A percentile compares a stretch with the other conserved stretches of the same genome.
Conservation (phyloP, 2,329 filamentous ascomycete species). For the Colletotrichum limetticola region DNA sequence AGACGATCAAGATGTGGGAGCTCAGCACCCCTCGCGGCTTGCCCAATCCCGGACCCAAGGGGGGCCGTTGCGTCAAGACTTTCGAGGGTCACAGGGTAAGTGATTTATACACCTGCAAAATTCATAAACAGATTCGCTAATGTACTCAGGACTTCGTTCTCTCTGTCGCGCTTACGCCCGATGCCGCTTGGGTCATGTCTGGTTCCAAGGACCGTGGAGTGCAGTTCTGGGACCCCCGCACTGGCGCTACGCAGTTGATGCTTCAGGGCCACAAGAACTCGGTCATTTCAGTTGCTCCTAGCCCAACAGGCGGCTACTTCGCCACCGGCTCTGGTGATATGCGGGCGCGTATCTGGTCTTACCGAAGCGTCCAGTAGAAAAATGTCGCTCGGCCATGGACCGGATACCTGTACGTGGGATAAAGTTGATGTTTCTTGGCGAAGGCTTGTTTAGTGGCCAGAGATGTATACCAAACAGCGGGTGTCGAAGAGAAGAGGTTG, state of each 20-base stretch:
- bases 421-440: not conserved
- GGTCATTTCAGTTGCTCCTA: slow-evolving; percentile 96
- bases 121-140: slow-evolving; percentile 40
- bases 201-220: slow-evolving; percentile 97
- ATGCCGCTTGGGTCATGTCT: slow-evolving; percentile 95
- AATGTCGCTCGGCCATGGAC: not conserved
- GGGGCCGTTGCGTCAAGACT: slow-evolving; percentile 93
- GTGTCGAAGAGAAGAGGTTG: not conserved
- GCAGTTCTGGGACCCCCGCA: slow-evolving; percentile 98
- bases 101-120: slow-evolving; percentile 26
- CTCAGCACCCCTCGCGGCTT: slow-evolving; percentile 78
- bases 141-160: slow-evolving; percentile 86
- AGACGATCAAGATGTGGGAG: slow-evolving; percentile 99
- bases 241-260: slow-evolving; percentile 96
- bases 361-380: slow-evolving; percentile 53
- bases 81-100: slow-evolving; percentile 95
- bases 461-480: slow-evolving; percentile 25
- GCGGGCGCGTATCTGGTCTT: slow-evolving; percentile 98
- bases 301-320: slow-evolving; percentile 87
- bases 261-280: slow-evolving; percentile 99
- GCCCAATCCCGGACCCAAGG: slow-evolving; percentile 76
- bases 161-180: slow-evolving; percentile 92
- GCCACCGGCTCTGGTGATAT: slow-evolving; percentile 97
- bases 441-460: not conserved
- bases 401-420: not conserved